Evolutionary conservation across 2,329 filamentous ascomycete genomes (phyloP).

Genomic region (Tolypocladium tropicale): DNA sequence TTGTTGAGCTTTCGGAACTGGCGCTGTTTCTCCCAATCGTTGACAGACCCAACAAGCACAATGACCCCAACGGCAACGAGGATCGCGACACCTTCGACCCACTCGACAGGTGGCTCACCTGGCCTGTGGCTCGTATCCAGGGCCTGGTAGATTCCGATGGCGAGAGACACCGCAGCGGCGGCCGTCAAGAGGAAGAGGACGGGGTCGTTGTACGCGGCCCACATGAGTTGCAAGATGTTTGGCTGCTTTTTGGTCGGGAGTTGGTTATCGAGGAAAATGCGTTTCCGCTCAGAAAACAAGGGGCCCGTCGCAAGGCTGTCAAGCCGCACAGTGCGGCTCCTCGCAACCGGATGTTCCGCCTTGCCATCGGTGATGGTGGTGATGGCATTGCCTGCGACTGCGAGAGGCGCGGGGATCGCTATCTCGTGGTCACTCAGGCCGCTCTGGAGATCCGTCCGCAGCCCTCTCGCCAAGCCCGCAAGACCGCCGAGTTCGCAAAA

Average conservation of each 20-base stretch:
- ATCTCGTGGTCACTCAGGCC: background rate
- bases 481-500: background rate
- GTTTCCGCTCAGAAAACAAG: background rate
- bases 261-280: background rate
- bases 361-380: no score
- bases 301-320: no score
- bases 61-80: constrained; percentile 6
- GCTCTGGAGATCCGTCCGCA: background rate
- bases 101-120: constrained; percentile 41
- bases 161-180: constrained; percentile 55
- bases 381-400: no score
- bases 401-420: no score
- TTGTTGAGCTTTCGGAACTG: constrained; percentile 53
- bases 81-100: constrained; percentile 61
- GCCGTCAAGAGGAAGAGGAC: constrained; percentile 56
- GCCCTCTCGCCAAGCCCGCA: background rate
- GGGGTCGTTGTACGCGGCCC: background rate
- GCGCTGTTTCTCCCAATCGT: constrained; percentile 59
- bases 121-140: constrained; percentile 35
- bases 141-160: constrained; percentile 57
- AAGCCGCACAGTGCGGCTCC: no score
- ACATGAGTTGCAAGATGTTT: background rate
- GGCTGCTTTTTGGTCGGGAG: background rate
- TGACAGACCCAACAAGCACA: constrained; percentile 27
- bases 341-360: no score